These are phyloP conservation scores for Exsudoporus floridanus DNA, from an alignment of 1,284 basidiomycete species.

Conservation along the genomic window DNA sequence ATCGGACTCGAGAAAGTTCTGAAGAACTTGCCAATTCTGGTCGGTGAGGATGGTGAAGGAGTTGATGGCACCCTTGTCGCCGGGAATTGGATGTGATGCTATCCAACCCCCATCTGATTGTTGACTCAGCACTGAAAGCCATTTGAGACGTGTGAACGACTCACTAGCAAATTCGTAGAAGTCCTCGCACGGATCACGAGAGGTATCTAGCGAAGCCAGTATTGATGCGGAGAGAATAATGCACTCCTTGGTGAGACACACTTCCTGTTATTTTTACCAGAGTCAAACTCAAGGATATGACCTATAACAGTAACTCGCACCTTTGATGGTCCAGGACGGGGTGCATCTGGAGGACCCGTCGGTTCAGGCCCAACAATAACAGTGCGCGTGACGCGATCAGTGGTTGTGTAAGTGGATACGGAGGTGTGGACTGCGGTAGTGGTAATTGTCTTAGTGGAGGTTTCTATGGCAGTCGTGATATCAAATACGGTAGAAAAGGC, in stretches of 20 bases:
- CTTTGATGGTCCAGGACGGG: constrained; percentile 29
- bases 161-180: constrained; percentile 91
- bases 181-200: constrained; percentile 91
- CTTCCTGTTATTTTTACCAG: constrained; percentile 40
- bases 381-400: constrained; percentile 34
- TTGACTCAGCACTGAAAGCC: constrained; percentile 2
- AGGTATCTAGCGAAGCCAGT: constrained; percentile 76
- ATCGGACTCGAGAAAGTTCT: constrained; percentile 52
- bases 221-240: constrained; percentile 83
- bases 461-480: constrained; percentile 33
- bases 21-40: constrained; percentile 65
- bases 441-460: constrained; percentile 37
- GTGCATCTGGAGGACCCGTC: constrained; percentile 32
- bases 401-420: constrained; percentile 38
- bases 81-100: constrained; percentile 75
- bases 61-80: constrained; percentile 74
- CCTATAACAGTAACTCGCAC: constrained; percentile 10
- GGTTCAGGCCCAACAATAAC: constrained; percentile 36
- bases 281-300: neutral
- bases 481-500: constrained; percentile 35
- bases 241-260: constrained; percentile 81
- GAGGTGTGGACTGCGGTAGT: constrained; percentile 39
- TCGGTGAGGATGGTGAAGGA: constrained; percentile 61
- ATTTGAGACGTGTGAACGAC: constrained; percentile 29
- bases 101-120: constrained; percentile 79